phyloP scores from a whole-genome alignment of 352 stramenopile species.

The Halophytophthora polymorphica region DNA sequence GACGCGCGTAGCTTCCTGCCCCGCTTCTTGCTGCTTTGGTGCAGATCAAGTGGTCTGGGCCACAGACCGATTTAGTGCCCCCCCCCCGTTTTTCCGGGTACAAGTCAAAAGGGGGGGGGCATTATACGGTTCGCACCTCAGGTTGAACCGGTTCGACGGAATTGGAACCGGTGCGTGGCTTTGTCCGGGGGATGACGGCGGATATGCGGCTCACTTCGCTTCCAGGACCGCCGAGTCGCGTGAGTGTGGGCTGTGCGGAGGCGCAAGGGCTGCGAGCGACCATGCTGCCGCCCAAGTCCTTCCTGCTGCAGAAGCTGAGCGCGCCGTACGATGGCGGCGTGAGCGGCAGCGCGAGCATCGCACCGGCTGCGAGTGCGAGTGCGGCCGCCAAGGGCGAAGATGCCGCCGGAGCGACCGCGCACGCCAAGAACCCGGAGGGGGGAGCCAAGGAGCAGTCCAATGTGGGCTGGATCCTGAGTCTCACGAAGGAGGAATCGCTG shows the following conservation, averaged over 20 bases:
- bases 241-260: neutral
- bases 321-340: slow-evolving; percentile 26
- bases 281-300: slow-evolving; percentile 69
- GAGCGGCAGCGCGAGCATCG: slow-evolving; percentile 6
- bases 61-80: neutral
- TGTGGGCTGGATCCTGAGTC: slow-evolving; percentile 59
- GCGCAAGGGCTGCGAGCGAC: neutral
- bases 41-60: slow-evolving; percentile 4
- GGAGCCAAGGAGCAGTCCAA: slow-evolving; percentile 29
- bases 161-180: neutral
- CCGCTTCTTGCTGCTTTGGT: neutral
- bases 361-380: neutral
- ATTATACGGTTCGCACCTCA: neutral
- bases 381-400: slow-evolving; percentile 3
- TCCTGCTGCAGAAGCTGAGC: slow-evolving; percentile 64
- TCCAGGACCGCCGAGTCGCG: neutral
- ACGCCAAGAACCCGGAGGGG: slow-evolving; percentile 9
- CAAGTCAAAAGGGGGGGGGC: too few species aligned
- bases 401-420: too few species aligned
- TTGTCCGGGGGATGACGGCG: neutral
- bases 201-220: slow-evolving; percentile 2
- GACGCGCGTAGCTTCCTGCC: neutral
- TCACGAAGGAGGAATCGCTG: slow-evolving; percentile 68
- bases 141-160: neutral
- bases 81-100: too few species aligned